phyloP scores from a whole-genome alignment of 495 filamentous ascomycete genomes.

The Penicillium roqueforti region DNA sequence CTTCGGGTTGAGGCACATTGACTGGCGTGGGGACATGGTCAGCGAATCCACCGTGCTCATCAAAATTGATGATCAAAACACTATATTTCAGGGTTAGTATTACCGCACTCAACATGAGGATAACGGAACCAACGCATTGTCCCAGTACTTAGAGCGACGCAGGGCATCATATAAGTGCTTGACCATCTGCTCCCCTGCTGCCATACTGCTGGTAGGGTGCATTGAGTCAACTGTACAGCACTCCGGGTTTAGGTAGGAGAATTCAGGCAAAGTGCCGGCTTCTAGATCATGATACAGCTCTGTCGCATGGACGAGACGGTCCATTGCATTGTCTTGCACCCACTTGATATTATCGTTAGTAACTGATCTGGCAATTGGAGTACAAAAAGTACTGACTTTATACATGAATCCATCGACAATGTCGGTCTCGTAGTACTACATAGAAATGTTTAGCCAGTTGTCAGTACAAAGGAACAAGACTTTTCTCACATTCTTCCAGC shows the following conservation, averaged over 20 bases:
- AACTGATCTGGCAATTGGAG: not conserved
- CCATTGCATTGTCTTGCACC: constrained; percentile 38
- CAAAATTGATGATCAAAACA: constrained; percentile 47
- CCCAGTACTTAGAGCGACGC: constrained; percentile 42
- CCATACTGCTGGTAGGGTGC: constrained; percentile 43
- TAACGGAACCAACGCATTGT: constrained; percentile 30
- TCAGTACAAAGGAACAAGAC: not conserved
- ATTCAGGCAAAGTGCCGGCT: constrained; percentile 40
- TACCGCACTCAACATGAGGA: not conserved
- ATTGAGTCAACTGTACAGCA: constrained; percentile 45
- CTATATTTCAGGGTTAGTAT: constrained; percentile 24
- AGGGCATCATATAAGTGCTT: constrained; percentile 47
- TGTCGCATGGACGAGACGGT: constrained; percentile 34
- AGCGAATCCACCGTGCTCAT: constrained; percentile 46
- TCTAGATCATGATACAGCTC: constrained; percentile 45
- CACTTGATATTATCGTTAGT: constrained; percentile 21
- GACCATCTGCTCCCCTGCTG: constrained; percentile 43
- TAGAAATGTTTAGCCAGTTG: not conserved
- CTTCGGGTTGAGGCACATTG: constrained; percentile 35
- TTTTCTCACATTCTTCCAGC: constrained; percentile 34
- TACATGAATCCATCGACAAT: constrained; percentile 35
- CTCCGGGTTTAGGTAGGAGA: constrained; percentile 48
- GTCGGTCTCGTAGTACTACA: constrained; percentile 41
- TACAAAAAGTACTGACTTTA: constrained; percentile 22
- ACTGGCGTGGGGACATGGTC: constrained; percentile 45